Evolutionary conservation across 2,329 filamentous ascomycete species (phyloP), one percentile per base, ranked within the genome.

Genomic region (Botryosphaeria dothidea): DNA sequence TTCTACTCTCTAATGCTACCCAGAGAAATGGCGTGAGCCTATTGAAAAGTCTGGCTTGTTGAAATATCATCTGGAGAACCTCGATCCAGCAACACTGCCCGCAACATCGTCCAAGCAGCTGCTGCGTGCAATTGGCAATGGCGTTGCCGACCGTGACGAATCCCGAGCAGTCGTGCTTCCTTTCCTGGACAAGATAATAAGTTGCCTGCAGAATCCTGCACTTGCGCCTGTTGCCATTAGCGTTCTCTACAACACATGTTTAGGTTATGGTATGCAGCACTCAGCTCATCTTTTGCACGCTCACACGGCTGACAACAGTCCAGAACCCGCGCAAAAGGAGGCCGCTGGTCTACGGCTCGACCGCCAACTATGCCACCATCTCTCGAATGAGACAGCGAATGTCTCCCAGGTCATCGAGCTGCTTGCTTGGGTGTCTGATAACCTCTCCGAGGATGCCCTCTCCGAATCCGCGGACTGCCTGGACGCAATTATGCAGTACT

Each of bases 221-320:
- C 65, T 78, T 19, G 64, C 63, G 9, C 62, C 67, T 4, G 75
- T 74, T 17, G 72, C 77, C 51, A 69, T 79, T 34, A 78, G 75
- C 43, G 80, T 81, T 1, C 68, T 82, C 13, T 77, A 79, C 69
- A 82, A 82, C 66, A 74, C 81, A 17, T 80, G 78, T 67, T 76
- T 77, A 21, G 78, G 79, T 56, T 80, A 72, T 65, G 74, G 76
- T 79, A 71, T 19, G 27, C 38, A 25, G n/a, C 27, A 34, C 43
- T 23, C 29, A 43, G 9, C 23, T 19, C 3, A 1, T 7, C 36
- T 21, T 15, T 4, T 41, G 38, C 17, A 23, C 23, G 17, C 25
- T 2, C 3, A 23, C 21, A 45, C 3, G 1, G 57, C 25, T 29
- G 19, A 60, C 27, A 17, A 17, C 19, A 17, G 3, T 31, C 6